Evolutionary conservation across 176 grass and related monocot genomes (phyloP).

Genomic region (Dactylis glomerata): DNA sequence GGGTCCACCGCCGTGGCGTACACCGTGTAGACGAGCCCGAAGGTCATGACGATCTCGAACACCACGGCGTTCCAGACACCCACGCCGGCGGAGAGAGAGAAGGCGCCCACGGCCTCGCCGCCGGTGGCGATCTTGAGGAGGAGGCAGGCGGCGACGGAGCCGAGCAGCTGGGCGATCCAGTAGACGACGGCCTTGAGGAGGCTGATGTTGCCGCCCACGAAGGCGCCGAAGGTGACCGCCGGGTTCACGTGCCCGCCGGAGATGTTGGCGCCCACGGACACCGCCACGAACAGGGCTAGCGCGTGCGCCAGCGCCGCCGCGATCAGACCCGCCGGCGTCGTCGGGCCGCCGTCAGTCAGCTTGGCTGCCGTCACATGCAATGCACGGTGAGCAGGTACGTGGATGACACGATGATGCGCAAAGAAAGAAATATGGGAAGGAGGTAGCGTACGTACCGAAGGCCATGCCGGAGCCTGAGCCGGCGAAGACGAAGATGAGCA

Average conservation of each 20-base stretch:
- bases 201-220: constrained; percentile 76
- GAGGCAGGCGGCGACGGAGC: constrained; percentile 71
- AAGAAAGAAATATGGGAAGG: background rate
- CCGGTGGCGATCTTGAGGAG: constrained; percentile 73
- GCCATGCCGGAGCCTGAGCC: constrained; percentile 75
- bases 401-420: background rate
- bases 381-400: background rate
- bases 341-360: constrained; percentile 51
- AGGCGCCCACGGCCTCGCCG: constrained; percentile 36
- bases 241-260: constrained; percentile 90
- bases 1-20: constrained; percentile 76
- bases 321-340: constrained; percentile 53
- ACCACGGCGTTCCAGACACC: constrained; percentile 62
- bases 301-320: constrained; percentile 66
- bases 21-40: constrained; percentile 80
- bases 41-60: constrained; percentile 84
- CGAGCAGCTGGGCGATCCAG: constrained; percentile 81
- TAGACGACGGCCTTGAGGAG: constrained; percentile 57
- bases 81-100: constrained; percentile 59
- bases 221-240: constrained; percentile 79
- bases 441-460: constrained; percentile 30
- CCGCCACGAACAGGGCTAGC: constrained; percentile 64
- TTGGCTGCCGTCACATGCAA: constrained; percentile 31
- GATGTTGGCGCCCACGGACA: constrained; percentile 67
- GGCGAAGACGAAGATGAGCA: constrained; percentile 89